These are phyloP conservation scores for Erythrophleum ivorense DNA, from an alignment of 331 rosid species.

Conservation along the genomic window DNA sequence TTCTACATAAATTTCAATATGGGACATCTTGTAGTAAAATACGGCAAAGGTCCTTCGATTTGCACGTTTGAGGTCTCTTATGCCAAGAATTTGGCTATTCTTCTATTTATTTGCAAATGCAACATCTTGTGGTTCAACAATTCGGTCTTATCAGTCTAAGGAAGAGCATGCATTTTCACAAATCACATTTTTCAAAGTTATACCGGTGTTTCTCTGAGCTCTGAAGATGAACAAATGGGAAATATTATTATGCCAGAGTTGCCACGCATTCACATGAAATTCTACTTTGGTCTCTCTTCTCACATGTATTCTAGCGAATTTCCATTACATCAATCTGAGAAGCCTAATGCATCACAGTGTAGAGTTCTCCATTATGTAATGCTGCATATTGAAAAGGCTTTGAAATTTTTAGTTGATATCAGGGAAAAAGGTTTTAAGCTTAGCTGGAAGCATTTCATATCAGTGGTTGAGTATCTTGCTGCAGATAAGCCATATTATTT, in stretches of 20 bases:
- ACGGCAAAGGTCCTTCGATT: background rate
- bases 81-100: too few species aligned
- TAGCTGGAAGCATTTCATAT: background rate
- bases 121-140: background rate
- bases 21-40: background rate
- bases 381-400: too few species aligned
- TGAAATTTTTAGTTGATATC: background rate
- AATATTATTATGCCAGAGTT: slow-evolving; percentile 4
- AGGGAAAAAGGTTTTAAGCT: background rate
- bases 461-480: background rate
- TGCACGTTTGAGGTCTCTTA: background rate
- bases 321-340: background rate
- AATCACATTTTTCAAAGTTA: background rate
- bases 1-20: background rate
- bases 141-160: background rate
- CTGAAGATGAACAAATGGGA: background rate
- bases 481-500: slow-evolving; percentile 5
- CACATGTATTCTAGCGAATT: background rate
- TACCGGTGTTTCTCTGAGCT: slow-evolving; percentile 10
- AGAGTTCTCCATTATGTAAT: background rate
- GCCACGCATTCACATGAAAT: slow-evolving; percentile 1
- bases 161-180: background rate
- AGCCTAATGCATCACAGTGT: background rate
- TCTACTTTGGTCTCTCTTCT: too few species aligned
- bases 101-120: background rate